These are phyloP conservation scores for Aureococcus anophagefferens DNA, from an alignment of 108 stramenopile species.

Conservation along the genomic window DNA sequence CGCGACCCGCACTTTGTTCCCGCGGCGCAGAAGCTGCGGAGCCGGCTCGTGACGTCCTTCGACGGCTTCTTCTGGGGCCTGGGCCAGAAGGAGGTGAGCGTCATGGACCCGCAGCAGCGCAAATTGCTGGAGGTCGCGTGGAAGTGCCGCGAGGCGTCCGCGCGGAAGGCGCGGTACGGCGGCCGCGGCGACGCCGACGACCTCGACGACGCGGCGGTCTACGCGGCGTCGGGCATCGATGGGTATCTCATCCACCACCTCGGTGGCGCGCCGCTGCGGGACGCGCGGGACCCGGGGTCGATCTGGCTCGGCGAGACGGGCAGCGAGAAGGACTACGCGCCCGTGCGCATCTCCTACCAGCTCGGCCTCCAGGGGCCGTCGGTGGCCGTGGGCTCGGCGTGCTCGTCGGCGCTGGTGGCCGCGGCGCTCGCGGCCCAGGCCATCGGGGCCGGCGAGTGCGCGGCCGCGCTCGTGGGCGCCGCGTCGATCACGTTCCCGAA, in stretches of 20 bases:
- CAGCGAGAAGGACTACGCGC: not conserved
- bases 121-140: not conserved
- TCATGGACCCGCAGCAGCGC: not conserved
- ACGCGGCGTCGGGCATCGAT: not conserved
- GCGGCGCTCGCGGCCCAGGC: not conserved
- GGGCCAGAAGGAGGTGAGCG: not conserved
- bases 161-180: too few relatives aligned
- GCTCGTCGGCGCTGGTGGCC: not conserved
- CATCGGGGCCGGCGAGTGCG: not conserved
- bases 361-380: not conserved
- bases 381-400: not conserved
- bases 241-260: not conserved
- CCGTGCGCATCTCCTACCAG: not conserved
- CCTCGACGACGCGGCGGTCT: too few relatives aligned
- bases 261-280: not conserved
- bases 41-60: not conserved
- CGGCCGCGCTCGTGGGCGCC: not conserved
- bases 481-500: not conserved
- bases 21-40: not conserved
- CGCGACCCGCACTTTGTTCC: not conserved
- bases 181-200: not conserved
- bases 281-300: not conserved
- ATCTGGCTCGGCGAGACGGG: not conserved
- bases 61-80: not conserved
- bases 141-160: not conserved